Evolutionary conservation across 2,329 filamentous ascomycete species (phyloP).

Genomic region (Nemania diffusa): DNA sequence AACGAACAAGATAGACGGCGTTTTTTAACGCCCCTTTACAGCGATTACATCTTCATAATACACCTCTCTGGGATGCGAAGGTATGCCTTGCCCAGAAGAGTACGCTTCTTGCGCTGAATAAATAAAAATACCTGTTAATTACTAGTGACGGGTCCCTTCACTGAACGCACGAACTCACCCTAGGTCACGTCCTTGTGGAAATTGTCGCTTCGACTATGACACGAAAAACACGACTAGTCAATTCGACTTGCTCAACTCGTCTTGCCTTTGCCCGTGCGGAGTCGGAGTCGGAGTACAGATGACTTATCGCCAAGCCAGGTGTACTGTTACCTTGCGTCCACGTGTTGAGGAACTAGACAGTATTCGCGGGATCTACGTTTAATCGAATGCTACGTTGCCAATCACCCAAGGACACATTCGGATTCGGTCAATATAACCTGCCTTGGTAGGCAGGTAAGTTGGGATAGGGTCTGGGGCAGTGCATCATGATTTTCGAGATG

Average conservation of each 20-base stretch:
- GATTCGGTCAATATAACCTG: background rate
- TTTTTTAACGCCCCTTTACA: conserved; percentile 24
- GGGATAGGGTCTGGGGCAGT: background rate
- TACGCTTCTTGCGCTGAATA: conserved; percentile 20
- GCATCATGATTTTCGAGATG: background rate
- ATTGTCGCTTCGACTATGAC: too few relatives aligned
- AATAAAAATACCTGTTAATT: background rate
- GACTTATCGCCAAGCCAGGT: conserved; percentile 24
- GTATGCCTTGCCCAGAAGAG: conserved; percentile 14
- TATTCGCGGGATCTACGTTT: conserved; percentile 16
- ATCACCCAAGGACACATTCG: background rate
- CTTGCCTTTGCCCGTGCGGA: background rate
- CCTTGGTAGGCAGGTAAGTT: conserved; percentile 15
- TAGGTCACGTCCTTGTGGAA: background rate
- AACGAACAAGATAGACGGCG: conserved; percentile 32
- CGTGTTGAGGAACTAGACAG: conserved; percentile 24
- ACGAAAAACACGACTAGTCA: background rate
- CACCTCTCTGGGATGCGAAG: conserved; percentile 13
- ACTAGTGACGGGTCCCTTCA: background rate
- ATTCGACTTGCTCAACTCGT: background rate
- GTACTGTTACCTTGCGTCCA: conserved; percentile 13
- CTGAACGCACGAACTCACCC: background rate
- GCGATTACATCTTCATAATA: conserved; percentile 32
- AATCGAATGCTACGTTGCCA: conserved; percentile 19
- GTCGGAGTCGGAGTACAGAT: background rate